These are phyloP conservation scores for Naganishia sp. DNA, from an alignment of 1,284 basidiomycete genomes.

Conservation along the genomic window DNA sequence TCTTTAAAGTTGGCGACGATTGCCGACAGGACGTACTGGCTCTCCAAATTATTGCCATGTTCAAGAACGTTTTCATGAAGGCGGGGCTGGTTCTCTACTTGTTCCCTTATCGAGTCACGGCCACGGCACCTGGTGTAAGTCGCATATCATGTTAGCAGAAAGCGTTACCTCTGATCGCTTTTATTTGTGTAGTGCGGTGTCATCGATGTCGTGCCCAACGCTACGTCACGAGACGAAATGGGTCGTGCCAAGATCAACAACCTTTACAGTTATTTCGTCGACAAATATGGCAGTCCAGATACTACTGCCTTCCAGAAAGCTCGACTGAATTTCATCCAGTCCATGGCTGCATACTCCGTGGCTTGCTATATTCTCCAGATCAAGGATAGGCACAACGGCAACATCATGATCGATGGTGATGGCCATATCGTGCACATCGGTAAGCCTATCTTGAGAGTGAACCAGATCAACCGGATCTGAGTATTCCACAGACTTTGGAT, in stretches of 20 bases:
- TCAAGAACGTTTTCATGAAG: conserved; percentile 91
- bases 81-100: conserved; percentile 90
- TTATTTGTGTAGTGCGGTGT: conserved; percentile 76
- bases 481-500: conserved; percentile 32
- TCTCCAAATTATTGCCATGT: conserved; percentile 97
- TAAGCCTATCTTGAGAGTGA: conserved; percentile 94
- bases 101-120: conserved; percentile 95
- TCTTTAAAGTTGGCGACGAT: conserved; percentile 99
- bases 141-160: neutral
- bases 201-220: conserved; percentile 97
- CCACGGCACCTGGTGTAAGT: conserved; percentile 90
- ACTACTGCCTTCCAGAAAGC: conserved; percentile 89
- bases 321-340: conserved; percentile 94
- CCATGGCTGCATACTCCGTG: conserved; percentile 99
- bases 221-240: conserved; percentile 99
- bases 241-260: conserved; percentile 98
- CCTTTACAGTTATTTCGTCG: conserved; percentile 88
- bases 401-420: conserved; percentile 98
- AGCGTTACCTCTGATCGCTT: neutral
- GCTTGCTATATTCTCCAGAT: conserved; percentile 97
- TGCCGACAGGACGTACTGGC: conserved; percentile 97
- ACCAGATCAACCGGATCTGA: conserved; percentile 11
- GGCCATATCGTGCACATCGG: conserved; percentile 96
- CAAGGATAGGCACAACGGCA: conserved; percentile 97
- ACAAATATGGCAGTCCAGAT: conserved; percentile 88